Base-by-base conservation (phyloP, 2,329 filamentous ascomycete species). In the Fusarium euwallaceae region DNA sequence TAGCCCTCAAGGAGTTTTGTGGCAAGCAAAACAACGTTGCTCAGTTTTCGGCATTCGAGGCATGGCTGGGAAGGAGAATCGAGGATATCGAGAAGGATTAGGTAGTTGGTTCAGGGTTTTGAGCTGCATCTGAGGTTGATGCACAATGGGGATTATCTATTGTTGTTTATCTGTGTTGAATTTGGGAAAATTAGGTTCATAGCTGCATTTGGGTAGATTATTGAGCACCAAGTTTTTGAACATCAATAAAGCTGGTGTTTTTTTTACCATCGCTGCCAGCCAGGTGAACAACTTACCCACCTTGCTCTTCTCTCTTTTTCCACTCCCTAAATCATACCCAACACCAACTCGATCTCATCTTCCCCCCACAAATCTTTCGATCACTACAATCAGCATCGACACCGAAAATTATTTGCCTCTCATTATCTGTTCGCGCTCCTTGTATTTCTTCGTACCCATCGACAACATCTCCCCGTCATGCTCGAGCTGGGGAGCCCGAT, bases 21-120 rank as follows among this genome's bases (percentile, higher is more conserved):
- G 76, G 80, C 16, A 70, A 67, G 3, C 84, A 85, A 81, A 77
- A 75, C 22, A 73, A 81, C 4, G 81, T 85, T 9, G 83, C 82
- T 16, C 81, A 89, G 77, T 88, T 89, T 79, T 83, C 80, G 7
- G 87, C 83, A 0, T 87, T 84, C 70, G 78, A 75, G 8, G 83
- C 82, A 2, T 89, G 88, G 87, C 72, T 88, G 37, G 70, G 78
- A 4, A 65, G 43, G 59, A 70, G 71, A 14, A n/a, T 78, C 10
- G 67, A 73, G 48, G 65, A 71, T 43, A 60, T 45, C 2, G 48
- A 53, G 24, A 14, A 45, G 3, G 36, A 17, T 6, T 24, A 10
- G 11, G 11, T 14, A 7, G 11, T 5, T 22, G 6, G 16, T 48
- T 24, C 8, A 48, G 20, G 14, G 43, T 60, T 60, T 41, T 9